Evolutionary conservation across 192 early-diverging fungal species (phyloP).

Genomic region (Gigaspora rosea): DNA sequence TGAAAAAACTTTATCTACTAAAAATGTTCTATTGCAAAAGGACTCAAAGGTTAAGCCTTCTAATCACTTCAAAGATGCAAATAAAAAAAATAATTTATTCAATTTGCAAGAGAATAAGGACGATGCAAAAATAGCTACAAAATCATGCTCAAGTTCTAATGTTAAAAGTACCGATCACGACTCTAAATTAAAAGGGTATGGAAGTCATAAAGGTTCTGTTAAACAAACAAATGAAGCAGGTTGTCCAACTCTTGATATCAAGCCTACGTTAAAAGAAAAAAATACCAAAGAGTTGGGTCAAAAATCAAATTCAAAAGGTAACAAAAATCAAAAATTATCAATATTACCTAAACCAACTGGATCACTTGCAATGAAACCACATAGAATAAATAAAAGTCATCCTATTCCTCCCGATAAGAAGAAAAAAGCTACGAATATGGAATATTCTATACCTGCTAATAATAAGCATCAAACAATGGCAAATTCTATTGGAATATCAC

Average conservation of each 20-base stretch:
- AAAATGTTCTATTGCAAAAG: slow-evolving; percentile 87
- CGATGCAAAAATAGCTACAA: slow-evolving; percentile 87
- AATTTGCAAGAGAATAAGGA: slow-evolving; percentile 83
- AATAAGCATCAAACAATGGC: not conserved
- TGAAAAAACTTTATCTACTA: slow-evolving; percentile 66
- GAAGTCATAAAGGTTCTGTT: slow-evolving; percentile 75
- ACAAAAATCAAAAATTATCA: slow-evolving; percentile 24
- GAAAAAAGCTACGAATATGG: slow-evolving; percentile 4
- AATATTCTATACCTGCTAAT: not conserved
- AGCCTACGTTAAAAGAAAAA: not conserved
- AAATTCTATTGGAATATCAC: slow-evolving; percentile 14
- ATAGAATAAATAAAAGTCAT: not conserved
- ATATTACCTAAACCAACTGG: not conserved
- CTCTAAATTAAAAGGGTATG: slow-evolving; percentile 62
- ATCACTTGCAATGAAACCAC: not conserved
- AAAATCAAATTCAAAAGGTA: slow-evolving; percentile 34
- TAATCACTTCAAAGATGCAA: slow-evolving; percentile 55
- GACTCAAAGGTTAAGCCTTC: slow-evolving; percentile 81
- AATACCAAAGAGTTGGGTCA: slow-evolving; percentile 29
- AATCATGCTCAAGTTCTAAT: slow-evolving; percentile 64
- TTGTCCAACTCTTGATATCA: slow-evolving; percentile 42
- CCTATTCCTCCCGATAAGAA: not conserved
- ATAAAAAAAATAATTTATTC: slow-evolving; percentile 44
- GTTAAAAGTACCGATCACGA: slow-evolving; percentile 73
- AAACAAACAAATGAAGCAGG: slow-evolving; percentile 71